Evolutionary conservation across 306 rosid species (phyloP), one percentile per base, ranked within the genome.

Genomic region (Argentina anserina): DNA sequence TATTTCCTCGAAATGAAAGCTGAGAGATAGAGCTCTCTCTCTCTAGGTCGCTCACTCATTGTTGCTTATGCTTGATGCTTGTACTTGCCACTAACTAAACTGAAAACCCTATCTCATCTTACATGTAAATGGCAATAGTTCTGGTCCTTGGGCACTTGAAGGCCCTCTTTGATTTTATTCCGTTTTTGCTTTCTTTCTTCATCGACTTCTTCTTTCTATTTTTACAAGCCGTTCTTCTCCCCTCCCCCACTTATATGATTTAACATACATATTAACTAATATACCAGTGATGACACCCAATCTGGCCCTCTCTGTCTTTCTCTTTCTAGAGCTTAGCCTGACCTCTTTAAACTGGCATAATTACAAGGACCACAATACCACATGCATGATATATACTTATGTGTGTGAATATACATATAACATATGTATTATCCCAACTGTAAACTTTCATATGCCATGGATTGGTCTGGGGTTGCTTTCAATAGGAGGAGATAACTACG

Each of bases 391-490:
- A 7, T 40, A 63, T 31, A 82, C 50, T 14, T 4, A 7, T 60
- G 11, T 60, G n/a, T 29, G n/a, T 60, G 65, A 17, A 12, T 26
- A 26, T 25, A 25, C 13, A 55, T 9, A 7, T n/a, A 33, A 2
- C 2, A 18, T 47, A 17, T 17, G n/a, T 17, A 47, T 49, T 4
- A 52, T 52, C 29, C 61, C 17, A 2, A 23, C 18, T 23, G 17
- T n/a, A n/a, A n/a, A n/a, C n/a, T n/a, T 33, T 11, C 62, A 69
- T 72, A 70, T 76, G 73, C 80, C 88, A 80, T 69, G 83, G 84
- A 81, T 83, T 76, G 86, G 77, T 84, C 90, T 82, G 21, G 65
- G 81, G 96, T 94, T 89, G 90, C 92, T 94, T 86, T 94, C 95
- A 89, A n/a, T n/a, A 81, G 75, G 76, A 81, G 62, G 74, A 84